Conservation (phyloP, 129 eudicot species). For the Lonicera japonica region DNA sequence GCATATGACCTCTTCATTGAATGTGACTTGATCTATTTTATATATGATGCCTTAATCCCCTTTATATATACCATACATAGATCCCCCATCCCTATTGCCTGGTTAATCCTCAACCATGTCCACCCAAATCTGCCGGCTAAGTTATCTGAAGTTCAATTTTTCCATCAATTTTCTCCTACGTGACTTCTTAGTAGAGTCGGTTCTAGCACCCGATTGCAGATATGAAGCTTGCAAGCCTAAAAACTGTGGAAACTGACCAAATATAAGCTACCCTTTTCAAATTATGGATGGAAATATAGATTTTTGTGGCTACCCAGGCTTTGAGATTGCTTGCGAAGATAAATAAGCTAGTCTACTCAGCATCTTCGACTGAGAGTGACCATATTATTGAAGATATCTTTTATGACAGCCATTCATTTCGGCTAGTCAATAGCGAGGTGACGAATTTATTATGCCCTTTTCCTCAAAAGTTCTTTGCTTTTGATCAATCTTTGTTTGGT, state of each 20-base stretch:
- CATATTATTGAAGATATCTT: neutral
- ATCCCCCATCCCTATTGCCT: neutral
- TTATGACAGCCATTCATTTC: neutral
- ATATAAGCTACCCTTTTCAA: neutral
- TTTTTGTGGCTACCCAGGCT: conserved; percentile 1
- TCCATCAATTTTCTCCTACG: neutral
- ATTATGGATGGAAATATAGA: neutral
- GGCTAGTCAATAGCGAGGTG: neutral
- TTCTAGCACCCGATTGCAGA: neutral
- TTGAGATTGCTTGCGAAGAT: neutral
- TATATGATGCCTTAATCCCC: neutral
- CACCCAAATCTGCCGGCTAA: neutral
- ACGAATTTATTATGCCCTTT: neutral
- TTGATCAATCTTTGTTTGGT: neutral
- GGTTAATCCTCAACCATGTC: neutral
- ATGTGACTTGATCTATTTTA: neutral
- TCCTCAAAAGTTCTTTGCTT: neutral
- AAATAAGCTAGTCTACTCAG: neutral
- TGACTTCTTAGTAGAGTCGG: neutral
- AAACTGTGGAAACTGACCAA: neutral
- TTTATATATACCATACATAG: no score
- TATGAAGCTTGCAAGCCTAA: neutral
- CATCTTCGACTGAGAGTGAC: neutral
- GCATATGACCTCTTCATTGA: neutral
- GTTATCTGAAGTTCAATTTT: neutral